Evolutionary conservation across 345 rosid genomes (phyloP).

Genomic region (Citrus cavaleriei): DNA sequence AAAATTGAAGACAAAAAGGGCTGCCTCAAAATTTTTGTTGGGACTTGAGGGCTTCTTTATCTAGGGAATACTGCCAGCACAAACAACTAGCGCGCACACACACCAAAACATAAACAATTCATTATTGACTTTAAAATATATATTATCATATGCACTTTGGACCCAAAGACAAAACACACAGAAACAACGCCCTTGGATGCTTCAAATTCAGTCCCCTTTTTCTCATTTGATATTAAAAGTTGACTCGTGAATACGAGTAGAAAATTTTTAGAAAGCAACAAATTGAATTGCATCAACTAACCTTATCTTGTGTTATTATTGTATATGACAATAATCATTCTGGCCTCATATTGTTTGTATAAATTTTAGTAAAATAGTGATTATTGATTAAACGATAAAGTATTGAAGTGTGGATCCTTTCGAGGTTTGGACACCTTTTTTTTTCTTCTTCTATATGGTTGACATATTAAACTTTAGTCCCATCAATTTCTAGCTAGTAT

Average conservation of each 20-base stretch:
- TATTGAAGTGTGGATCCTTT: neutral
- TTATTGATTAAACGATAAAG: neutral
- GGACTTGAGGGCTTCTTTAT: slow-evolving; percentile 20
- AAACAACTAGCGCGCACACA: slow-evolving; percentile 19
- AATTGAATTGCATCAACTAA: neutral
- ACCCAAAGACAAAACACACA: neutral
- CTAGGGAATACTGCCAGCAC: slow-evolving; percentile 20
- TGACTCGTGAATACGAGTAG: slow-evolving; percentile 3
- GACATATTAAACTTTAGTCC: neutral
- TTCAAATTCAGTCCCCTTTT: neutral
- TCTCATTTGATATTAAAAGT: neutral
- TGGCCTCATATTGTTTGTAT: neutral
- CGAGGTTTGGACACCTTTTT: neutral
- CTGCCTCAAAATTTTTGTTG: slow-evolving; percentile 23
- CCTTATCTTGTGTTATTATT: neutral
- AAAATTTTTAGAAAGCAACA: neutral
- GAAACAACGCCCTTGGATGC: slow-evolving; percentile 22
- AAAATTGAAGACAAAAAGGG: slow-evolving; percentile 13
- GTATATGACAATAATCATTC: neutral
- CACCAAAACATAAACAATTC: slow-evolving; percentile 3
- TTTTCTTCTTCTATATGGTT: neutral
- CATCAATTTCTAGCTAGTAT: neutral
- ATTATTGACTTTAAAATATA: neutral
- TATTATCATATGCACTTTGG: neutral
- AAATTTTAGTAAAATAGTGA: neutral